Conservation (phyloP, 208 protist genomes). For the Leishmania mexicana region DNA sequence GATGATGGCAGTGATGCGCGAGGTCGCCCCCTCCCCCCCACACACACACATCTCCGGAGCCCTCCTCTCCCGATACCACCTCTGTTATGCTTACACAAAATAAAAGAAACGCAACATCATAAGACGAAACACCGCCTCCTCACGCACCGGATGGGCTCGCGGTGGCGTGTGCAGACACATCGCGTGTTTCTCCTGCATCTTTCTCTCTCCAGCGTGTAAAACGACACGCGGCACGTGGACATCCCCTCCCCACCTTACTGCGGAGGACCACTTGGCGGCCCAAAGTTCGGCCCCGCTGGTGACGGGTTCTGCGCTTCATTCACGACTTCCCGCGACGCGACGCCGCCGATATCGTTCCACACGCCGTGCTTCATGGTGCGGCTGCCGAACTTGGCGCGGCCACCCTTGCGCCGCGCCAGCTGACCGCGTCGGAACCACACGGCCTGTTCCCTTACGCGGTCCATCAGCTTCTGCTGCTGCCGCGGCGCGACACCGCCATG, state of each 20-base stretch:
- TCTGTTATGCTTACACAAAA: background rate
- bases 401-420: constrained; percentile 77
- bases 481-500: constrained; percentile 70
- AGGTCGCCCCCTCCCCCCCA: background rate
- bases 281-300: constrained; percentile 49
- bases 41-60: background rate
- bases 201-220: background rate
- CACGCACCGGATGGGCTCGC: background rate
- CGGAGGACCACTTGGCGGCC: constrained; percentile 59
- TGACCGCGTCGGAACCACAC: constrained; percentile 67
- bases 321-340: constrained; percentile 44
- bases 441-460: constrained; percentile 60
- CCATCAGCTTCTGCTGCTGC: constrained; percentile 83
- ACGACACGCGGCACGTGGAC: background rate
- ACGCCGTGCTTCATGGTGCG: constrained; percentile 49
- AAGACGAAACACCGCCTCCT: background rate
- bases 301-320: constrained; percentile 45
- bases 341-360: constrained; percentile 81
- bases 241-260: constrained; percentile 13
- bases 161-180: background rate
- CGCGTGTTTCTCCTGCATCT: background rate
- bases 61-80: background rate
- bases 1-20: background rate
- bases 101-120: no score
- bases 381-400: constrained; percentile 76